Conservation (phyloP, 2,329 filamentous ascomycete species). For the Colletotrichum sp. region DNA sequence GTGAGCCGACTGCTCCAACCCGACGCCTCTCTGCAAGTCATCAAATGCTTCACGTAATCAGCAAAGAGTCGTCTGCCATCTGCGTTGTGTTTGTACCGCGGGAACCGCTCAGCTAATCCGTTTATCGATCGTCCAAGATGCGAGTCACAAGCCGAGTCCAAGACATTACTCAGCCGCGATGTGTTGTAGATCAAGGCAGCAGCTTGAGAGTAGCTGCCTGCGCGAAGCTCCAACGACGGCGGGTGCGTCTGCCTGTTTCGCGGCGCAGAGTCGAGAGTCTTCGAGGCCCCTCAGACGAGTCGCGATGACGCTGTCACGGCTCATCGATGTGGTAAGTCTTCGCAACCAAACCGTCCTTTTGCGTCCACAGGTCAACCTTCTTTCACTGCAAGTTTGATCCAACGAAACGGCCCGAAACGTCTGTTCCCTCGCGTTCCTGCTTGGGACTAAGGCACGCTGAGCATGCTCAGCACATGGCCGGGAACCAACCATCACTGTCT, state of each 20-base stretch:
- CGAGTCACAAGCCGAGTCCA: not conserved
- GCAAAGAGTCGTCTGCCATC: not conserved
- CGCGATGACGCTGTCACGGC: not conserved
- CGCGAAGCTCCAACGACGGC: not conserved
- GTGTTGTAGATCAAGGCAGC: not conserved
- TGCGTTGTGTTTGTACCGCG: not conserved
- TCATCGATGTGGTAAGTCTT: not conserved
- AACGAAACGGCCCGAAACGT: not conserved
- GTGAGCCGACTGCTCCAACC: not conserved
- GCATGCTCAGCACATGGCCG: slow-evolving; percentile 9
- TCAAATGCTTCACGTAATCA: not conserved
- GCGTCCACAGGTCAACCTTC: not conserved
- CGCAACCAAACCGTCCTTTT: not conserved
- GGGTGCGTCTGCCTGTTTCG: not conserved
- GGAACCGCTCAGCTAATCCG: not conserved
- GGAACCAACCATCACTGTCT: not conserved
- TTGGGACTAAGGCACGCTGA: slow-evolving; percentile 3
- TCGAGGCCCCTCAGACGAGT: not conserved
- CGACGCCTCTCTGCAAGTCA: not conserved
- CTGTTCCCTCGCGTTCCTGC: slow-evolving; percentile 5
- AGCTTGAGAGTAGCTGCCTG: not conserved
- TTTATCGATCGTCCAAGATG: not conserved
- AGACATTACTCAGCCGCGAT: not conserved
- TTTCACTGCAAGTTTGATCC: not conserved
- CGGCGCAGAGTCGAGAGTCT: not conserved